These are phyloP conservation scores for Trypanosoma boissoni DNA, from an alignment of 208 protist species.

Conservation along the genomic window DNA sequence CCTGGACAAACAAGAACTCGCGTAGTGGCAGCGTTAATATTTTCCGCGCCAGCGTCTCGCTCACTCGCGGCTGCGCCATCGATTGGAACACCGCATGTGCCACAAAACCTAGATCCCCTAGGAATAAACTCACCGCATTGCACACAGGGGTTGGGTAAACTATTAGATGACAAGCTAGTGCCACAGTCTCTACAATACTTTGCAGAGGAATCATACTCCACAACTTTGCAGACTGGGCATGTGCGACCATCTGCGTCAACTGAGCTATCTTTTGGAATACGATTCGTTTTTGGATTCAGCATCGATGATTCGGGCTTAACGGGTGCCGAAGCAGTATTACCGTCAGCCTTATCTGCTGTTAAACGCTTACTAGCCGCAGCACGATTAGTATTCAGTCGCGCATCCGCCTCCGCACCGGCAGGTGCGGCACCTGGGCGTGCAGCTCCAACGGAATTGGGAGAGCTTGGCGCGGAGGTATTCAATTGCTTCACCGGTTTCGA, in stretches of 20 bases:
- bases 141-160: slow-evolving; percentile 40
- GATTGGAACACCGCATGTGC: slow-evolving; percentile 73
- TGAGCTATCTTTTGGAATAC: slow-evolving; percentile 39
- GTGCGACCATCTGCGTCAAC: slow-evolving; percentile 31
- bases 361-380: background rate
- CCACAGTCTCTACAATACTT: slow-evolving; percentile 88
- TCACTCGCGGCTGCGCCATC: slow-evolving; percentile 40
- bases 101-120: slow-evolving; percentile 76
- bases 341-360: no score
- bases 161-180: slow-evolving; percentile 33
- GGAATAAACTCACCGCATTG: slow-evolving; percentile 69
- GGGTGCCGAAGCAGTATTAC: no score
- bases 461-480: background rate
- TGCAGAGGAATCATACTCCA: slow-evolving; percentile 75
- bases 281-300: slow-evolving; percentile 43
- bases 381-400: slow-evolving; percentile 1
- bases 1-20: slow-evolving; percentile 56
- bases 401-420: background rate
- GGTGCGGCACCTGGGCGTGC: background rate
- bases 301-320: slow-evolving; percentile 7
- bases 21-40: slow-evolving; percentile 42
- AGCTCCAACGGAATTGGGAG: no score
- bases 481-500: slow-evolving; percentile 32
- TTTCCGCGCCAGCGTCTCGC: slow-evolving; percentile 38
- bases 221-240: slow-evolving; percentile 56